A percentile compares a stretch with the other conserved stretches of the same genome.
Evolutionary conservation across 2,329 filamentous ascomycete genomes (phyloP).

Genomic region (Macrophomina tecta): DNA sequence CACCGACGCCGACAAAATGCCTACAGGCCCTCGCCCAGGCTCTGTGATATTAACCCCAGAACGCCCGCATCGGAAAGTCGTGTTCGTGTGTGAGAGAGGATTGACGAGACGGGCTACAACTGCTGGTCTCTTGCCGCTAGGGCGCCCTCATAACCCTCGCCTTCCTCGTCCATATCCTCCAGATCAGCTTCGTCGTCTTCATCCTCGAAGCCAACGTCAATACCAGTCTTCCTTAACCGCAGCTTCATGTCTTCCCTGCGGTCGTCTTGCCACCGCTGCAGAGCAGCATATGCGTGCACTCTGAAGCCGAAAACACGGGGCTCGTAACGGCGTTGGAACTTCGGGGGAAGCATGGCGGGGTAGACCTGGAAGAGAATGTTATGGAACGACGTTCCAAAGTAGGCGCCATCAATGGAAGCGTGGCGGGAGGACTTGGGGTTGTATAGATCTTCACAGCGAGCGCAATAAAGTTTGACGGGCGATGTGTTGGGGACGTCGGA

Average conservation of each 20-base stretch:
- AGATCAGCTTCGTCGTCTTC: slow-evolving; percentile 66
- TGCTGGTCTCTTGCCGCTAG: slow-evolving; percentile 13
- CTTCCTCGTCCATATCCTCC: slow-evolving; percentile 59
- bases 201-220: slow-evolving; percentile 82
- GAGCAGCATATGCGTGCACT: slow-evolving; percentile 85
- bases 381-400: slow-evolving; percentile 98
- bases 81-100: slow-evolving; percentile 2
- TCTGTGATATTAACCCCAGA: slow-evolving; percentile 9
- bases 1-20: slow-evolving; percentile 28
- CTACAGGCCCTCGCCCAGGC: slow-evolving; percentile 23
- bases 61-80: slow-evolving; percentile 19
- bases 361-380: slow-evolving; percentile 99
- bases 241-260: slow-evolving; percentile 83
- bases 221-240: slow-evolving; percentile 69
- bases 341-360: slow-evolving; percentile 83
- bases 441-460: slow-evolving; percentile 96
- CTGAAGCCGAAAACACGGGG: slow-evolving; percentile 94
- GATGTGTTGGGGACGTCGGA: slow-evolving; percentile 87
- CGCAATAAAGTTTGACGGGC: slow-evolving; percentile 95
- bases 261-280: slow-evolving; percentile 88
- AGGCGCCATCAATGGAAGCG: slow-evolving; percentile 93
- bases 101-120: slow-evolving; percentile 3
- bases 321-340: slow-evolving; percentile 84
- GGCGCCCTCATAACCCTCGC: slow-evolving; percentile 32
- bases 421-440: slow-evolving; percentile 98